phyloP scores from a whole-genome alignment of 176 grass and related monocot genomes.

The Triticum aestivum region IWGSC_CS_RefSeq_v2.1 NC_057794.1:271425097-271425596 shows the following conservation, averaged over 20 bases:
- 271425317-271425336: conserved; percentile 50
- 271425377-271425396: conserved; percentile 11
- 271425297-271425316: conserved; percentile 54
- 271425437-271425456: conserved; percentile 53
- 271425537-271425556: conserved; percentile 62
- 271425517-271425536: conserved; percentile 44
- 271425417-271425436: conserved; percentile 51
- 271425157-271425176: conserved; percentile 51
- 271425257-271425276: conserved; percentile 70
- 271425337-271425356: conserved; percentile 44
- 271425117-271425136: conserved; percentile 65
- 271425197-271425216: conserved; percentile 65
- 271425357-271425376: conserved; percentile 33
- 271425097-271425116: conserved; percentile 56
- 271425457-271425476: conserved; percentile 58
- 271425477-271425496: conserved; percentile 66
- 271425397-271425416: conserved; percentile 59
- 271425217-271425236: conserved; percentile 64
- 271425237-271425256: conserved; percentile 53
- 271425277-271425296: conserved; percentile 48
- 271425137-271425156: conserved; percentile 57
- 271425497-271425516: conserved; percentile 25
- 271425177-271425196: conserved; percentile 50
- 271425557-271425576: conserved; percentile 62
- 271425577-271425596: conserved; percentile 61